phyloP scores from a whole-genome alignment of 2,329 filamentous ascomycete species.

The Exophiala aquamarina region DNA sequence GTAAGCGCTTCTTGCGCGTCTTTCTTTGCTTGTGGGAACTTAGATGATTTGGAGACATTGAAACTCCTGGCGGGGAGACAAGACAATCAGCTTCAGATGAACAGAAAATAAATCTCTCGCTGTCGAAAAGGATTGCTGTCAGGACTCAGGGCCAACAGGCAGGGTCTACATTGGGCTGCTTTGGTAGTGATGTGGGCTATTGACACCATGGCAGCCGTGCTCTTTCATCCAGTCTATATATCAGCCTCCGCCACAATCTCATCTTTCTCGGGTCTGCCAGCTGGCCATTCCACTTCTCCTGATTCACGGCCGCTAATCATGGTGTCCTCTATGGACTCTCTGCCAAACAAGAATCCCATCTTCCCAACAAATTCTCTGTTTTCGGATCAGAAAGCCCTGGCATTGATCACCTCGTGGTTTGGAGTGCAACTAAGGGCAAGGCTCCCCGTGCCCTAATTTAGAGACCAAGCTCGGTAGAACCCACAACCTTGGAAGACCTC shows the following conservation, averaged over 20 bases:
- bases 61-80: conserved; percentile 19
- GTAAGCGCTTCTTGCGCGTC: conserved; percentile 26
- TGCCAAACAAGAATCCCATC: neutral
- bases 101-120: neutral
- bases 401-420: conserved; percentile 18
- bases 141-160: too few species aligned
- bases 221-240: conserved; percentile 20
- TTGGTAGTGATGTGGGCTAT: conserved; percentile 3
- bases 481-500: conserved; percentile 6
- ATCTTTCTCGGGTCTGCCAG: conserved; percentile 4
- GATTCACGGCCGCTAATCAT: conserved; percentile 11
- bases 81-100: conserved; percentile 4
- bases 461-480: conserved; percentile 7
- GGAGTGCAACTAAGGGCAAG: conserved; percentile 13
- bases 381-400: neutral
- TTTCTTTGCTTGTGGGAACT: conserved; percentile 17
- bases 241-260: conserved; percentile 3
- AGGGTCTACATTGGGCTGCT: conserved; percentile 21
- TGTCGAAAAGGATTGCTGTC: too few species aligned
- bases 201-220: conserved; percentile 6
- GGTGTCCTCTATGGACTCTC: neutral
- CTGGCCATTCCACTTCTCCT: conserved; percentile 4
- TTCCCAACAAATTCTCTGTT: conserved; percentile 15
- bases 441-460: conserved; percentile 13
- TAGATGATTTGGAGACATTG: conserved; percentile 21